phyloP scores from a whole-genome alignment of 2,329 filamentous ascomycete species.

The Ceratocystis papillata region DNA sequence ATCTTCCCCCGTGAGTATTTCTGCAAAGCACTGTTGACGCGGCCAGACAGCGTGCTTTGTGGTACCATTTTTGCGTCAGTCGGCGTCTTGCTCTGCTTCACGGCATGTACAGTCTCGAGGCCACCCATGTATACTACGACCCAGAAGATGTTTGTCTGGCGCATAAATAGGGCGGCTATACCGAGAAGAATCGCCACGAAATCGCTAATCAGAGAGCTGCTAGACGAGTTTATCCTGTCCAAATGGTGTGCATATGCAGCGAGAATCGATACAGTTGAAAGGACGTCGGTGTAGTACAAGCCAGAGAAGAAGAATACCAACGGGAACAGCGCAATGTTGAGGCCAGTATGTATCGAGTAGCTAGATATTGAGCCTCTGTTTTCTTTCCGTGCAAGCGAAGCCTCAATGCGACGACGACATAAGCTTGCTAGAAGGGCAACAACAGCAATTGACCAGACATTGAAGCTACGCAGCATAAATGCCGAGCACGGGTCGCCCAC shows the following conservation, averaged over 20 bases:
- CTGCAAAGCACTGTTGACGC: conserved; percentile 34
- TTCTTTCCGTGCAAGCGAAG: conserved; percentile 24
- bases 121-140: conserved; percentile 66
- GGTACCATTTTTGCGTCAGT: not conserved
- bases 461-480: conserved; percentile 40
- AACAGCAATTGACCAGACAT: conserved; percentile 36
- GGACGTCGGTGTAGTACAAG: conserved; percentile 87
- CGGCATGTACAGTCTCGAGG: conserved; percentile 43
- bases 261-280: conserved; percentile 67
- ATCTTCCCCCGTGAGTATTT: conserved; percentile 43
- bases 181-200: conserved; percentile 46
- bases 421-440: conserved; percentile 39
- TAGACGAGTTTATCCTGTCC: conserved; percentile 32
- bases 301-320: conserved; percentile 92
- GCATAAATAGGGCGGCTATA: conserved; percentile 57
- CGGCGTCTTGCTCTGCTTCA: conserved; percentile 36
- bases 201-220: conserved; percentile 33
- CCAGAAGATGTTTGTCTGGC: conserved; percentile 98
- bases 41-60: conserved; percentile 29
- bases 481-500: conserved; percentile 31
- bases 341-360: conserved; percentile 48
- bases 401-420: conserved; percentile 44
- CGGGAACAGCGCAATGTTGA: conserved; percentile 79
- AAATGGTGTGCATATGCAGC: conserved; percentile 53
- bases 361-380: conserved; percentile 30